Base-by-base conservation (phyloP, 345 rosid genomes). In the Xanthoceras sorbifolium region DNA sequence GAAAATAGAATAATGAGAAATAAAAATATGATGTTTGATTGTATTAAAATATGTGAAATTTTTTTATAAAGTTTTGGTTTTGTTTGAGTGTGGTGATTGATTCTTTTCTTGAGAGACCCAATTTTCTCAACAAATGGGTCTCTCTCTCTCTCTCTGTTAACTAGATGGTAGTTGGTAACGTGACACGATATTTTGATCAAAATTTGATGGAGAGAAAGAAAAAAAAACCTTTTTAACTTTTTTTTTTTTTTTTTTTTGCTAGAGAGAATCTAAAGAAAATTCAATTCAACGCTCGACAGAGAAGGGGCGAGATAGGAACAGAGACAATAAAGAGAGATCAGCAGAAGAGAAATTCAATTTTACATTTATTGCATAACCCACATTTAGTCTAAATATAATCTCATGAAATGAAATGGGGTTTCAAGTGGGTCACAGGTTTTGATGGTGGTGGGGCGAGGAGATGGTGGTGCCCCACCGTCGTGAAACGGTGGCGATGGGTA, bases 31-130 rank as follows among this genome's bases (percentile, higher is more conserved):
- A 22, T 68, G 74, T 44, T 50, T 15, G 68, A 75, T 75, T 54
- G 36, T 54, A 29, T 75, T 34, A 80, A 31, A 34, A 44, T 55
- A 77, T 22, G 2, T 10, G 20, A 40, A 42, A 7, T 12, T 60
- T 22, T 9, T 61, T 46, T 1, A 44, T 54, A 54, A 31, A 50
- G 29, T 57, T 9, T 18, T 12, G 23, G 29, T 26, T 68, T 76
- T 73, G 64, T 63, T 71, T 77, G 60, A 22, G 55, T 78, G 46
- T 48, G 74, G 57, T 29, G 79, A 60, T 78, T 64, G 88, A 83
- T 83, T 85, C 83, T 54, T 81, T 85, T 25, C 82, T 81, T 83
- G 82, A 81, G 73, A 79, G 76, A 78, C 59, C 81, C 81, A 34
- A 50, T 42, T 75, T 64, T 76, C 32, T 71, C 20, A 8, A 25